Conservation (phyloP, 73 alveolate species). For the Uronychia binucleata region DNA sequence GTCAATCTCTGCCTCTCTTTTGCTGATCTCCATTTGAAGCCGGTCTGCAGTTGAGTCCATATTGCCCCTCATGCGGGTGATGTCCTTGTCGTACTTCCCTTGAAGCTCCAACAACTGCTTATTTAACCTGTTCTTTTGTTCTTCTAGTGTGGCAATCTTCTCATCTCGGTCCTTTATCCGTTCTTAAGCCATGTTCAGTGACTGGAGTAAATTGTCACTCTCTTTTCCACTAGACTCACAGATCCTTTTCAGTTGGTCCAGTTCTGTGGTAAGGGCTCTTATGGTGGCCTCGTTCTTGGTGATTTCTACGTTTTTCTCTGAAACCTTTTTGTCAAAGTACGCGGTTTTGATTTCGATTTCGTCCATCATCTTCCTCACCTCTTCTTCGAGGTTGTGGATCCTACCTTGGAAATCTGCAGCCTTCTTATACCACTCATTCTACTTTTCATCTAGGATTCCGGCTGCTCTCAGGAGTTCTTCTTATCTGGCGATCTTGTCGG, state of each 20-base stretch:
- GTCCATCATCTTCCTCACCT: not conserved
- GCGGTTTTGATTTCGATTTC: not conserved
- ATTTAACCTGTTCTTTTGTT: not conserved
- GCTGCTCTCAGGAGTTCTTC: not conserved
- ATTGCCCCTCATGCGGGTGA: not conserved
- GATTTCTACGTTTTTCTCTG: conserved; percentile 7
- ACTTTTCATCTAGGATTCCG: not conserved
- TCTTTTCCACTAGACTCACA: not conserved
- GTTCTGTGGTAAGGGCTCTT: not conserved
- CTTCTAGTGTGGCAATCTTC: conserved; percentile 30
- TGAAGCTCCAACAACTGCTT: not conserved
- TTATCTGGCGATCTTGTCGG: not conserved
- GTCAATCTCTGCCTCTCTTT: conserved; percentile 18
- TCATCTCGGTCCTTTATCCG: not conserved
- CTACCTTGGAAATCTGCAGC: not conserved
- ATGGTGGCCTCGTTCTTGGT: not conserved
- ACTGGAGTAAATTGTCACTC: not conserved
- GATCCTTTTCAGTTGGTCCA: not conserved
- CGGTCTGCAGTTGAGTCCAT: not conserved
- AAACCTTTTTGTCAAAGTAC: not conserved
- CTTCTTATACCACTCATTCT: not conserved
- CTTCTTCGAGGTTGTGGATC: not conserved
- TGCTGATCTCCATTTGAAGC: conserved; percentile 24
- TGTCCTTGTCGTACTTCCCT: not conserved
- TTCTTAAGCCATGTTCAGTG: not conserved